A percentile compares a stretch with the other conserved stretches of the same genome.
phyloP scores from a whole-genome alignment of 2,329 filamentous ascomycete genomes.

The Bimuria novae-zelandiae region DNA sequence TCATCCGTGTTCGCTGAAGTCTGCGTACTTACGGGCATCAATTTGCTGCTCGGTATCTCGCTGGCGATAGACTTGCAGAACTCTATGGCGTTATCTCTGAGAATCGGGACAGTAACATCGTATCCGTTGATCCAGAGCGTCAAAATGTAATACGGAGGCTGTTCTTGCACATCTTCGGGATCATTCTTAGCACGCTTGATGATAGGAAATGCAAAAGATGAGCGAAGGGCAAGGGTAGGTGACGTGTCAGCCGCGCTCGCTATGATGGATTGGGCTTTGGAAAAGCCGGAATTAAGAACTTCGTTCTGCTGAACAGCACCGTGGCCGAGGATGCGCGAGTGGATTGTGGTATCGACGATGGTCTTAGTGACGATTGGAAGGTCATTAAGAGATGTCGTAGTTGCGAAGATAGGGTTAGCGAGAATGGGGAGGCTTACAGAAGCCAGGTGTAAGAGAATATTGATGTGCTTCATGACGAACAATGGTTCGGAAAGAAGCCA shows the following conservation, averaged over 20 bases:
- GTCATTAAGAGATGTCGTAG: neutral
- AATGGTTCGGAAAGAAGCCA: too few species aligned
- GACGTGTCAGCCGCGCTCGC: neutral
- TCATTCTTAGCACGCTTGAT: neutral
- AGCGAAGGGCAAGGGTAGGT: neutral
- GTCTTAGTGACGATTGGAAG: constrained; percentile 2
- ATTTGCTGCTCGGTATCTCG: neutral
- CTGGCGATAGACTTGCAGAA: constrained; percentile 8
- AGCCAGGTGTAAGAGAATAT: neutral
- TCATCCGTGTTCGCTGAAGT: neutral
- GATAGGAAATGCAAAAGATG: neutral
- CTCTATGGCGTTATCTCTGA: constrained; percentile 2
- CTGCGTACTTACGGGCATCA: neutral
- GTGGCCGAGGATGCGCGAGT: neutral
- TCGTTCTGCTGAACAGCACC: neutral
- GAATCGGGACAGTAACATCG: constrained; percentile 9
- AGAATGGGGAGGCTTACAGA: neutral
- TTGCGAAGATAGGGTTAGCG: neutral
- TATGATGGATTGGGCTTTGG: neutral
- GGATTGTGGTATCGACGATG: constrained; percentile 1
- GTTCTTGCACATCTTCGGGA: neutral
- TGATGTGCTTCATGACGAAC: neutral
- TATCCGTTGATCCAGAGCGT: constrained; percentile 8
- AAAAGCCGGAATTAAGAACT: neutral
- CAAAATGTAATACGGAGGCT: constrained; percentile 1